Conservation (phyloP, 2,329 filamentous ascomycete genomes). For the Cercospora sp. region DNA sequence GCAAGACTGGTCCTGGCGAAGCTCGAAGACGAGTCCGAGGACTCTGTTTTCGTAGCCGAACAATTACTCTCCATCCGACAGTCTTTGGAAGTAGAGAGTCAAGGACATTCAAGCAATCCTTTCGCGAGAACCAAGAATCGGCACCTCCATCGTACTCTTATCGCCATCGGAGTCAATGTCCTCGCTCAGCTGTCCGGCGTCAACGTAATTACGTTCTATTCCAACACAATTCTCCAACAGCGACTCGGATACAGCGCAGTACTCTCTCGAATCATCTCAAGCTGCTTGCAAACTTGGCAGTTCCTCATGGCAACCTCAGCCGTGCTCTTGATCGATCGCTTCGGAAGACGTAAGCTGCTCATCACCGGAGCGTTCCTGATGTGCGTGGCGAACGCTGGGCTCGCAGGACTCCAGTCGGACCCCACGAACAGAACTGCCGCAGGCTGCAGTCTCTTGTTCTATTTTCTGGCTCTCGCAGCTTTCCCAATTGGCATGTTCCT, state of each 20-base stretch:
- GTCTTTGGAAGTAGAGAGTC: conserved; percentile 25
- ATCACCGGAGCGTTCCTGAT: conserved; percentile 33
- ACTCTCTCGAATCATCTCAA: conserved; percentile 29
- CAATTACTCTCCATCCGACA: conserved; percentile 25
- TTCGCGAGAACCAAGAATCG: conserved; percentile 31
- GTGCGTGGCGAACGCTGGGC: conserved; percentile 30
- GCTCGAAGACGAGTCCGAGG: conserved; percentile 28
- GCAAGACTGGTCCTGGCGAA: conserved; percentile 32
- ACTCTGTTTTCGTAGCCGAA: conserved; percentile 26
- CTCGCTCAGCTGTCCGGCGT: conserved; percentile 30
- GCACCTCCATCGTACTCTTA: conserved; percentile 31
- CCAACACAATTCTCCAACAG: conserved; percentile 29
- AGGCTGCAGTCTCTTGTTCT: conserved; percentile 31
- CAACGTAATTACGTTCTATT: conserved; percentile 35
- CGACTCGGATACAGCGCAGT: conserved; percentile 26
- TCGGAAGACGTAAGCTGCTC: conserved; percentile 34
- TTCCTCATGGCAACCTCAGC: conserved; percentile 31
- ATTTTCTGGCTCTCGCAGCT: conserved; percentile 31
- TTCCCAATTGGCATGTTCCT: conserved; percentile 36
- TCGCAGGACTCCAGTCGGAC: conserved; percentile 30
- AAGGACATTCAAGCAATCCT: conserved; percentile 30
- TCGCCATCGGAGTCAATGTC: conserved; percentile 32
- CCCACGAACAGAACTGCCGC: conserved; percentile 23
- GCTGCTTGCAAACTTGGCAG: conserved; percentile 35
- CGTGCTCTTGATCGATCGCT: conserved; percentile 35